Evolutionary conservation across 441 rosid species (phyloP).

Genomic region (Melastoma candidum): DNA sequence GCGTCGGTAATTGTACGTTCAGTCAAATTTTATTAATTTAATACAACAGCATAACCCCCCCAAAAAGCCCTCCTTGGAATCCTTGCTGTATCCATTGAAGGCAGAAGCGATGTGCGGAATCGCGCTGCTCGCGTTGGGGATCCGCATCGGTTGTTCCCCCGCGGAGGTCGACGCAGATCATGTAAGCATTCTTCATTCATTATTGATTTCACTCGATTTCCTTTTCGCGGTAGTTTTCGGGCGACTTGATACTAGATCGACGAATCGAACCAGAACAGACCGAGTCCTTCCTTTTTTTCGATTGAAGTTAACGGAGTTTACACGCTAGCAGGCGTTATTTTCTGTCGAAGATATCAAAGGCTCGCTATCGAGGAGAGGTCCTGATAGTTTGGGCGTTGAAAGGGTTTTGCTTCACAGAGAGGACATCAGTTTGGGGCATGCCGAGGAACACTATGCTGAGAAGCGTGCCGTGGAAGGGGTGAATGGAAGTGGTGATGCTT

Average conservation of each 20-base stretch:
- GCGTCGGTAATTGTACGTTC: not conserved
- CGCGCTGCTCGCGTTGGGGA: constrained; percentile 46
- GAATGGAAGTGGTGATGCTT: not conserved
- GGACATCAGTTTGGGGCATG: constrained; percentile 8
- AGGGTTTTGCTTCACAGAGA: constrained; percentile 29
- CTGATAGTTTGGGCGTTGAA: constrained; percentile 52
- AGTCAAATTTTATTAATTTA: no score
- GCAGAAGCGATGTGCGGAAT: constrained; percentile 60
- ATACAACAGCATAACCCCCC: no score
- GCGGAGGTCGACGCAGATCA: constrained; percentile 19
- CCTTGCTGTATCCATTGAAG: no score
- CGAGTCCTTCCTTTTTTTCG: constrained; percentile 3
- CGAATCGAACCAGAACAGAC: not conserved
- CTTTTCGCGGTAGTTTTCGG: not conserved
- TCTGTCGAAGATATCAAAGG: constrained; percentile 47
- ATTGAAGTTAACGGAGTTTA: not conserved
- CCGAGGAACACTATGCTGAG: constrained; percentile 13
- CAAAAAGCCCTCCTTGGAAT: no score
- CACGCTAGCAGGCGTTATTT: constrained; percentile 18
- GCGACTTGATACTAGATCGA: not conserved
- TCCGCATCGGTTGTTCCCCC: constrained; percentile 21
- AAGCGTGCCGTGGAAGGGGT: constrained; percentile 9
- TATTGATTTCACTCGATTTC: not conserved
- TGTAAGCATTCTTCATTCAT: constrained; percentile 12
- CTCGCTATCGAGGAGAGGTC: constrained; percentile 57